Base-by-base conservation (phyloP, 2,329 filamentous ascomycete genomes). In the Emydomyces testavorans region DNA sequence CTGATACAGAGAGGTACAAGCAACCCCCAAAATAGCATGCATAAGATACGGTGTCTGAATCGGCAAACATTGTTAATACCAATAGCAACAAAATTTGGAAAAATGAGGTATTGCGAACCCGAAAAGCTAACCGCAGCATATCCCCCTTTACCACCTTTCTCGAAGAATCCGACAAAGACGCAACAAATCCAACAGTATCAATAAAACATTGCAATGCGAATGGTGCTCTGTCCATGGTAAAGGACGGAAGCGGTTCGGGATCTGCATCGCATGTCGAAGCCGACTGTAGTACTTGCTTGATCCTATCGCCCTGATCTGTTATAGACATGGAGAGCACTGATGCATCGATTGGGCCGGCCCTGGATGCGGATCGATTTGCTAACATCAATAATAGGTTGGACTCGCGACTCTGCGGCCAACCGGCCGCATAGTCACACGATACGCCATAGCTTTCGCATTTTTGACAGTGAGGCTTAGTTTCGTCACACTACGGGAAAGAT, bases 31-130 rank as follows among this genome's bases (percentile, higher is more conserved):
- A 16, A 66, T 54, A 26, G 58, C 57, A 51, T 68, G 65, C 64
- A 67, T 63, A 24, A 67, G 57, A 39, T 63, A 62, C 1, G 64
- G 63, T 7, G 60, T 60, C 60, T 66, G 35, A 47, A 18, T 24
- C 16, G 15, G 21, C 6, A 31, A 11, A n/a, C 21, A 37, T 13
- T 5, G 7, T 46, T 35, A 44, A 15, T 21, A 16, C 20, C n/a
- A n/a, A n/a, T n/a, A 35, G 26, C 15, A 8, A 44, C 7, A 6
- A 31, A 32, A 37, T 18, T 18, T 15, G 4, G 26, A 34, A 6
- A 8, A 43, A 24, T 23, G 8, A n/a, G 32, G 31, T 15, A 31
- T 6, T 11, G 47, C 55, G 51, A 45, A 64, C 63, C 42, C 60
- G 48, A 31, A 66, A 61, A 7, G 61, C 62, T n/a, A 64, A 50